These are phyloP conservation scores for Fusarium paranaense DNA, from an alignment of 2,329 filamentous ascomycete species.

Conservation along the genomic window DNA sequence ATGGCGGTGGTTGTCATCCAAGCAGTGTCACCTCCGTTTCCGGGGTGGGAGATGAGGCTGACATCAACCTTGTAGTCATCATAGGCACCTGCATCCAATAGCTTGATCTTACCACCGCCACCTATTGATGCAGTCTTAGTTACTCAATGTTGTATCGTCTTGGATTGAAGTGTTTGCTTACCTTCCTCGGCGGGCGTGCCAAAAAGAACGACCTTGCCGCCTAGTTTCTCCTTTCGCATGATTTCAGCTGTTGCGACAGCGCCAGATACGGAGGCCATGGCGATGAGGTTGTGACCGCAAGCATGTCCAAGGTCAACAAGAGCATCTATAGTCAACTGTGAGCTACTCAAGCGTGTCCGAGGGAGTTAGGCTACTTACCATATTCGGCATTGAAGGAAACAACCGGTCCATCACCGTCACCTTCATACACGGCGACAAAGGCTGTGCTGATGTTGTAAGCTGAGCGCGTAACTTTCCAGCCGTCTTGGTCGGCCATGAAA, in stretches of 20 bases:
- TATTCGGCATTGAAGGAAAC: not conserved
- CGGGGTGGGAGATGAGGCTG: not conserved
- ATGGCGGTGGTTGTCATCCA: not conserved
- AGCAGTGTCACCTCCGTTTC: not conserved
- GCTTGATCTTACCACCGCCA: not conserved
- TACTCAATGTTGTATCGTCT: not conserved
- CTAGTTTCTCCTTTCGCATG: not conserved
- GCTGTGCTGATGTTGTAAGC: not conserved
- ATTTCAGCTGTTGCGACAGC: not conserved
- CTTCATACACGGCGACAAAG: not conserved
- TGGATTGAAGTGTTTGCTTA: not conserved
- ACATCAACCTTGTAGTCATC: not conserved
- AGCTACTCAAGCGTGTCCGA: not conserved
- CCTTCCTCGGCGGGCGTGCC: not conserved
- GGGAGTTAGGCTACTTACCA: not conserved
- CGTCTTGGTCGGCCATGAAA: constrained; percentile 46
- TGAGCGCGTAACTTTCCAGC: not conserved
- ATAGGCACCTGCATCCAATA: not conserved
- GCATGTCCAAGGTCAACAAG: not conserved
- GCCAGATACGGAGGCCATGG: not conserved
- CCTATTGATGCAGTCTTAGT: not conserved
- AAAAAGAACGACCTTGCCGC: not conserved
- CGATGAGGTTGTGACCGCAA: not conserved
- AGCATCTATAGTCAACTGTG: not conserved
- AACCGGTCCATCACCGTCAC: not conserved